Percentiles rank a stretch among this genome's conserved stretches.
Conservation (phyloP, 768 basidiomycete genomes). For the Termitomyces sp. region DNA sequence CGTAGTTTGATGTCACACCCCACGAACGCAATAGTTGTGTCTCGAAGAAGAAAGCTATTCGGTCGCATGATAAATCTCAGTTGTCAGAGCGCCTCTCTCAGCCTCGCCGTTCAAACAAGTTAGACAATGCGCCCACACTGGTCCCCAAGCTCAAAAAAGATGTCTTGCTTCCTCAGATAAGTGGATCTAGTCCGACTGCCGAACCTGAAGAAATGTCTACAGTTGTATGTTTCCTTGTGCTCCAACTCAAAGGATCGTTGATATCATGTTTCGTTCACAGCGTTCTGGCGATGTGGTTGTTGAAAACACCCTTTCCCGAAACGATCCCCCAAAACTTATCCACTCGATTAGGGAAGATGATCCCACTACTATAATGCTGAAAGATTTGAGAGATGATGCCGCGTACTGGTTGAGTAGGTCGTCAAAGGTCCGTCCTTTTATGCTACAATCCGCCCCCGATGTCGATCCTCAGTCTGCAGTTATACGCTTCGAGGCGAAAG, state of each 20-base stretch:
- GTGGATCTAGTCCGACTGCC: neutral
- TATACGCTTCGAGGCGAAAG: neutral
- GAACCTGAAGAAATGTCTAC: neutral
- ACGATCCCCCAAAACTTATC: neutral
- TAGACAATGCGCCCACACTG: neutral
- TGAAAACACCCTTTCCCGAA: neutral
- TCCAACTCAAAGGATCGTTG: neutral
- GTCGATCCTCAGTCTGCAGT: neutral
- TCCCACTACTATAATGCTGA: neutral
- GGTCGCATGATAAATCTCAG: neutral
- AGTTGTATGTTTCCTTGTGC: neutral
- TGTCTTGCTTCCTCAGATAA: neutral
- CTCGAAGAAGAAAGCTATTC: neutral
- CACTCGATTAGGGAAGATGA: neutral
- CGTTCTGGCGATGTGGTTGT: conserved; percentile 1
- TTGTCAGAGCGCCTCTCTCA: neutral
- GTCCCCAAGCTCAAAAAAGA: neutral
- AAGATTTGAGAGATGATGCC: neutral
- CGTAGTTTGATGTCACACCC: neutral
- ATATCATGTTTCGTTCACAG: neutral
- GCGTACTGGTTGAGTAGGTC: neutral
- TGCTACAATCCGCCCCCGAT: neutral
- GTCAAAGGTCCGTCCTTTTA: neutral
- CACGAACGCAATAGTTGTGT: neutral
- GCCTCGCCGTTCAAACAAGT: neutral